A percentile compares a stretch with the other conserved stretches of the same genome.
Evolutionary conservation across 208 protist species (phyloP).

Genomic region (Leishmania guyanensis): DNA sequence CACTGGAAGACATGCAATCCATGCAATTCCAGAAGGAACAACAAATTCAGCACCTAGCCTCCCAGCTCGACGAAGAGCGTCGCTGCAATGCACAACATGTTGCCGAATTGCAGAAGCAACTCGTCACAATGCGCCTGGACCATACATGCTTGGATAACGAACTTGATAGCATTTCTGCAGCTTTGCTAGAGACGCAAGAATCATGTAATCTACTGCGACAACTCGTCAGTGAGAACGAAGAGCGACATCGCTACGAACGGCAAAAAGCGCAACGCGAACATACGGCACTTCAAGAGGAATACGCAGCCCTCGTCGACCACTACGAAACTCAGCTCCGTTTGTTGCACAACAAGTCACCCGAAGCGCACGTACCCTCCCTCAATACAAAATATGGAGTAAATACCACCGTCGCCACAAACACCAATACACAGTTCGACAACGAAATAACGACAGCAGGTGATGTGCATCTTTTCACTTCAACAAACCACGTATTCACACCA

Average conservation of each 20-base stretch:
- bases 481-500: not conserved
- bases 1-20: constrained; percentile 21
- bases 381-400: not conserved
- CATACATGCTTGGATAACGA: constrained; percentile 21
- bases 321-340: not conserved
- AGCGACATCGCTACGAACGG: constrained; percentile 6
- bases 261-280: not conserved
- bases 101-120: constrained; percentile 16
- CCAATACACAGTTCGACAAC: not conserved
- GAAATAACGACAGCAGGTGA: not conserved
- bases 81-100: not conserved
- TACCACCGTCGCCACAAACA: not conserved
- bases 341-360: not conserved
- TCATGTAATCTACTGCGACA: constrained; percentile 18
- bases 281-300: not conserved
- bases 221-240: constrained; percentile 18
- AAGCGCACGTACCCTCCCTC: fast-evolving
- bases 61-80: constrained; percentile 22
- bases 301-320: not conserved
- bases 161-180: constrained; percentile 22
- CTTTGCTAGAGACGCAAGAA: constrained; percentile 22
- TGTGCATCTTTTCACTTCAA: not conserved
- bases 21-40: constrained; percentile 19
- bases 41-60: constrained; percentile 13
- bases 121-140: constrained; percentile 25